Base-by-base conservation (phyloP, 2,329 filamentous ascomycete genomes). In the Pestalotiopsis sp. region DNA sequence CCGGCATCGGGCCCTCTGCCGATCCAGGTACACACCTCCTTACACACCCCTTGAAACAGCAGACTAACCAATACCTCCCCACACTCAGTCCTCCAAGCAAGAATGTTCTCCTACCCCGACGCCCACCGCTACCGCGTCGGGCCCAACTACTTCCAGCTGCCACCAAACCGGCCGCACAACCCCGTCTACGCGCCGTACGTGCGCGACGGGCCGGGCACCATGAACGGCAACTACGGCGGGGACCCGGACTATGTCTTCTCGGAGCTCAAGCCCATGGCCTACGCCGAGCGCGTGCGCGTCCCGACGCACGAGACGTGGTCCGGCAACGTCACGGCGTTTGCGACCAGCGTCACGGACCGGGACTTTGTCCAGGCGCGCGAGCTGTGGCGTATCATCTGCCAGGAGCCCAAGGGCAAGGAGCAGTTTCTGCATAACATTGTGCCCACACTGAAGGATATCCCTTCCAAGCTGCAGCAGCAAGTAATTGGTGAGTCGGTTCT, bases 161-260 rank as follows among this genome's bases (percentile, higher is more conserved):
- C 62, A 4, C 41, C 40, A 4, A 65, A 65, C 27, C 17, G 40
- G 12, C 62, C 62, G 2, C 25, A 38, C 20, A 27, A 13, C 5
- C 41, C 17, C 41, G 62, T 65, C n/a, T 65, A 65, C 41, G n/a
- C 62, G 41, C 62, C 62, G 9, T 65, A 49, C 41, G 40, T 49
- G 20, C 62, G 62, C 3, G 62, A 65, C 40, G 62, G 62, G 1
- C 62, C 25, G 2, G 27, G 38, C 11, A 65, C 38, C 62, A 49
- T 65, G 20, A 65, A 49, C 13, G 62, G 40, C 38, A 65, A 65
- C 23, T 65, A 65, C 40, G 62, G 62, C 4, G 62, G 62, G 3
- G 62, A 65, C 23, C 62, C 62, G 4, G 41, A 65, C 62, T 65
- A 65, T 14, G 23, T 65, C 11, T 56, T 49, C 23, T 65, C 62